Evolutionary conservation across 495 filamentous ascomycete species (phyloP).

Genomic region (Talaromyces thailandensis): DNA sequence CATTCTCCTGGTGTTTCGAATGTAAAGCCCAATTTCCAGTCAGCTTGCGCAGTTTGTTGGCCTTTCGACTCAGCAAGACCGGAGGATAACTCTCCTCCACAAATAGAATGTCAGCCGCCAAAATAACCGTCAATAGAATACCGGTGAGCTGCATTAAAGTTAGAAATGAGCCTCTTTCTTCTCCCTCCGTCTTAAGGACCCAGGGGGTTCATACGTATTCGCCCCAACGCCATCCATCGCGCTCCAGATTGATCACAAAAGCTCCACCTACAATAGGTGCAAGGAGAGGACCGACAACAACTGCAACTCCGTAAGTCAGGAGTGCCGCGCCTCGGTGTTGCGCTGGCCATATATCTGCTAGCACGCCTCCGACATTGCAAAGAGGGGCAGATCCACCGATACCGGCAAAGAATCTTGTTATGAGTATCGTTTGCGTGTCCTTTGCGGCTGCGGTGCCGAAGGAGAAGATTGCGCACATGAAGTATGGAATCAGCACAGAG

Average conservation of each 20-base stretch:
- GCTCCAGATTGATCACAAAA: conserved; percentile 23
- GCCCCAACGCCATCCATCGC: conserved; percentile 40
- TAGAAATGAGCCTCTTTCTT: conserved; percentile 22
- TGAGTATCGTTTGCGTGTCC: conserved; percentile 47
- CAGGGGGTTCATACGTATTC: conserved; percentile 27
- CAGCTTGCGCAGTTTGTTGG: conserved; percentile 35
- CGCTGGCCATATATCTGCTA: conserved; percentile 43
- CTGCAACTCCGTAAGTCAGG: conserved; percentile 45
- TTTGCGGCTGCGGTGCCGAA: conserved; percentile 44
- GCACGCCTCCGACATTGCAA: conserved; percentile 45
- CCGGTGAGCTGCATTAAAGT: conserved; percentile 28
- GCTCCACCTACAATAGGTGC: conserved; percentile 40
- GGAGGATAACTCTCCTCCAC: conserved; percentile 43
- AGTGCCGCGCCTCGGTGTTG: conserved; percentile 40
- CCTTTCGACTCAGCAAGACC: conserved; percentile 38
- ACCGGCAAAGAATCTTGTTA: conserved; percentile 50
- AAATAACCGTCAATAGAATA: conserved; percentile 33
- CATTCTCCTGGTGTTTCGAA: conserved; percentile 39
- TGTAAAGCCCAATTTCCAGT: conserved; percentile 47
- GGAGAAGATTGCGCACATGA: conserved; percentile 21
- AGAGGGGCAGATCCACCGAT: conserved; percentile 46
- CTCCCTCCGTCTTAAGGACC: conserved; percentile 16
- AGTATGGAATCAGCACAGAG: conserved; percentile 38
- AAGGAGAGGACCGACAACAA: conserved; percentile 41
- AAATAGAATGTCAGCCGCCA: conserved; percentile 26